These are phyloP conservation scores for Salvia splendens DNA, from an alignment of 257 asterid genomes.

Conservation along the genomic window DNA sequence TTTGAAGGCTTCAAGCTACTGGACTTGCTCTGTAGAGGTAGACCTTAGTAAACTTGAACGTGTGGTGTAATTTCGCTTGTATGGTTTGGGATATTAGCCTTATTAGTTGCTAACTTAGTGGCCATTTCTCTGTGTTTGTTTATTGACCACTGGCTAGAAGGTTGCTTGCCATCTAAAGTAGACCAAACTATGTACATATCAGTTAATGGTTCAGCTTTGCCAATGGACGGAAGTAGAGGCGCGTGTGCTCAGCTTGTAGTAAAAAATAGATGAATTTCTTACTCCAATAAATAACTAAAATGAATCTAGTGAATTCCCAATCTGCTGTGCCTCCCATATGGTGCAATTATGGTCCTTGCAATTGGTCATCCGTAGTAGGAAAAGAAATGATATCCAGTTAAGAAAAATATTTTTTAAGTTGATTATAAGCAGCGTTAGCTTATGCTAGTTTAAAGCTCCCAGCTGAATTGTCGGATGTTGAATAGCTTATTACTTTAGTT, in stretches of 20 bases:
- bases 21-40: background rate
- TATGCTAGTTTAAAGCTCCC: background rate
- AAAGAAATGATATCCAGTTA: too few species aligned
- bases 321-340: background rate
- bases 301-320: background rate
- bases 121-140: too few species aligned
- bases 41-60: background rate
- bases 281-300: background rate
- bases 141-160: background rate
- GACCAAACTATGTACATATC: background rate
- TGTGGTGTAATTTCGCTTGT: background rate
- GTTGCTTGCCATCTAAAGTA: background rate
- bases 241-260: too few species aligned
- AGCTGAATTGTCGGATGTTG: background rate
- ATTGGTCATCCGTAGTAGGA: background rate
- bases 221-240: background rate
- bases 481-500: background rate
- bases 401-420: background rate
- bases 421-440: background rate
- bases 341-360: background rate
- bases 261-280: background rate
- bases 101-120: too few species aligned
- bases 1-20: slow-evolving; percentile 2
- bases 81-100: background rate
- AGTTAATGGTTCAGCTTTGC: background rate